These are phyloP conservation scores for Phytophthora tentaculata DNA, from an alignment of 352 stramenopile genomes.

Conservation along the genomic window DNA sequence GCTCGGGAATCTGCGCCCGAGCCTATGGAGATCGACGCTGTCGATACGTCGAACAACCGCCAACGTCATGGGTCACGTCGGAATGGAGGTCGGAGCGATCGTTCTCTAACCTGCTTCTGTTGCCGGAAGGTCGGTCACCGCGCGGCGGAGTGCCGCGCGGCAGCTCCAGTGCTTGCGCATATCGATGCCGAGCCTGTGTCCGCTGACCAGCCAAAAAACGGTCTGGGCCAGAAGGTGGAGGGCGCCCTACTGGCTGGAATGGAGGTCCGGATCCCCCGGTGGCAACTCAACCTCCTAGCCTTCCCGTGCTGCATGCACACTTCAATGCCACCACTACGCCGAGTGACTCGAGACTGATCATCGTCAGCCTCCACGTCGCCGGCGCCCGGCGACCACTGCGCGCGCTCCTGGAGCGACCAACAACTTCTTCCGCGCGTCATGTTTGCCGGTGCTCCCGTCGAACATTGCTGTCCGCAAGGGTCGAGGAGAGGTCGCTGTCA, in stretches of 20 bases:
- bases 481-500: constrained; percentile 8
- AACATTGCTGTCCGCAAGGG: neutral
- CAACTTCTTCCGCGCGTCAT: constrained; percentile 27
- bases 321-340: neutral
- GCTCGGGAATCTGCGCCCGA: neutral
- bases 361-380: too few relatives aligned
- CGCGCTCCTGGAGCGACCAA: constrained; percentile 31
- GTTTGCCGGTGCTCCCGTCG: neutral
- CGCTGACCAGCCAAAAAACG: neutral
- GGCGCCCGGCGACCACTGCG: too few relatives aligned
- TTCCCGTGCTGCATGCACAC: constrained; percentile 17
- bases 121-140: too few relatives aligned
- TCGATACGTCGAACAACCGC: too few relatives aligned
- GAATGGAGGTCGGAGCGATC: too few relatives aligned
- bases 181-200: too few relatives aligned
- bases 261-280: constrained; percentile 1
- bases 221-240: neutral
- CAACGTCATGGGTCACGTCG: too few relatives aligned
- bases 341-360: too few relatives aligned
- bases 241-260: neutral
- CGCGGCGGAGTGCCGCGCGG: too few relatives aligned
- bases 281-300: constrained; percentile 1
- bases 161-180: too few relatives aligned
- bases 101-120: too few relatives aligned
- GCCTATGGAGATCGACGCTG: constrained; percentile 2